Percentiles rank a stretch among this genome's conserved stretches.
Evolutionary conservation across 1,284 basidiomycete species (phyloP).

Genomic region (Melampsora larici-populina): DNA sequence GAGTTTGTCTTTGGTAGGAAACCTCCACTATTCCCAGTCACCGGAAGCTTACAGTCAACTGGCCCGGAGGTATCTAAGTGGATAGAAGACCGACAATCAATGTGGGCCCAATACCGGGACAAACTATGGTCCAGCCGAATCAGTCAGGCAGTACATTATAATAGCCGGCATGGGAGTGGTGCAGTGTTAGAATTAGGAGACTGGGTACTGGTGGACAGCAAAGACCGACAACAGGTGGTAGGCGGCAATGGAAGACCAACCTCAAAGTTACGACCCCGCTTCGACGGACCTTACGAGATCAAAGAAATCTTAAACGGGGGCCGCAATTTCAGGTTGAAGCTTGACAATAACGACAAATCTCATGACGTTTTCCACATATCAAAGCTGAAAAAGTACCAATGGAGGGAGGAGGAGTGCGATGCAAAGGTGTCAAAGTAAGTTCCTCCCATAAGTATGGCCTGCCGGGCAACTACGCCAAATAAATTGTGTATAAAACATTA

Average conservation of each 20-base stretch:
- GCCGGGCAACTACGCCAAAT: no score
- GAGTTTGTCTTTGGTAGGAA: neutral
- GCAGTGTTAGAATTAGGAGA: neutral
- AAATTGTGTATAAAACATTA: no score
- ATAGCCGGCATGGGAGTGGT: no score
- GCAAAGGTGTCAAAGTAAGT: no score
- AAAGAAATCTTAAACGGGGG: neutral
- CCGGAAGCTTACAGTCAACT: no score
- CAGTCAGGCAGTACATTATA: slow-evolving; percentile 11
- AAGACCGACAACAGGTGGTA: neutral
- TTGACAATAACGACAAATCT: neutral
- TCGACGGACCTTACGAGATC: neutral
- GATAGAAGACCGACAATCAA: neutral
- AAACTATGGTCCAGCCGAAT: neutral
- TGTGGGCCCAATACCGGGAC: neutral
- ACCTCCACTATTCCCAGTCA: neutral
- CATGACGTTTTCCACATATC: no score
- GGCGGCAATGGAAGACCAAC: neutral
- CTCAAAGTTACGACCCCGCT: neutral
- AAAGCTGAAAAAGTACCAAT: no score
- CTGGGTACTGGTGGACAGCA: neutral
- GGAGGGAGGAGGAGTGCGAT: no score
- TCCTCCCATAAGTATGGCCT: no score
- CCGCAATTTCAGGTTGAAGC: neutral
- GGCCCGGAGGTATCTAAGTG: neutral